Evolutionary conservation across 371 early-diverging fungal genomes (phyloP).

Genomic region (Mortierella sp.): DNA sequence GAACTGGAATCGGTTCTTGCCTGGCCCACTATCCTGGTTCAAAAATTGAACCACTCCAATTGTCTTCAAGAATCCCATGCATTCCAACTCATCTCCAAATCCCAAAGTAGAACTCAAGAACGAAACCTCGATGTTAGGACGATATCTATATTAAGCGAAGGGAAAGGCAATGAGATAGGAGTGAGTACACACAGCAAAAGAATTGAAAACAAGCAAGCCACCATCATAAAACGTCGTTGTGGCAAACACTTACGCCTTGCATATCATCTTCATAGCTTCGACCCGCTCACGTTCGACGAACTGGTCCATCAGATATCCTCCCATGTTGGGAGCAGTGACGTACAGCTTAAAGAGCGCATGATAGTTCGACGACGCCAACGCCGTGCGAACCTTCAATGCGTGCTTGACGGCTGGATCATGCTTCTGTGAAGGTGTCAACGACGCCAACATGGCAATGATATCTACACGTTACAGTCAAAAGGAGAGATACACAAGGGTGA

Average conservation of each 20-base stretch:
- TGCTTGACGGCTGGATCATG: slow-evolving; percentile 74
- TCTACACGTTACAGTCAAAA: slow-evolving; percentile 63
- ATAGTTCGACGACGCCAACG: slow-evolving; percentile 86
- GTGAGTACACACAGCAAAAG: neutral
- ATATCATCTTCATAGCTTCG: slow-evolving; percentile 74
- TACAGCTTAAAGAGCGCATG: slow-evolving; percentile 87
- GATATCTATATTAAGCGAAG: slow-evolving; percentile 59
- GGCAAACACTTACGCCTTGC: slow-evolving; percentile 72
- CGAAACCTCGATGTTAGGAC: slow-evolving; percentile 64
- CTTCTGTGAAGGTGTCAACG: slow-evolving; percentile 75
- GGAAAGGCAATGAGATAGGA: neutral
- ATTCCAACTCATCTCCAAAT: slow-evolving; percentile 42
- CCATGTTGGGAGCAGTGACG: slow-evolving; percentile 85
- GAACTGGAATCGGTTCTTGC: slow-evolving; percentile 37
- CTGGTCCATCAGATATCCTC: slow-evolving; percentile 89
- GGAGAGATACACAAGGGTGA: neutral
- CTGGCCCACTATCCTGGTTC: slow-evolving; percentile 24
- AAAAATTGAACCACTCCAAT: slow-evolving; percentile 40
- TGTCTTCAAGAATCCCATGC: slow-evolving; percentile 64
- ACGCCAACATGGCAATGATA: slow-evolving; percentile 78
- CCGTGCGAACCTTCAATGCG: slow-evolving; percentile 87
- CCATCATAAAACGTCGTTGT: neutral
- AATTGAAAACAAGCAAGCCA: neutral
- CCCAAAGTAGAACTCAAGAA: slow-evolving; percentile 48
- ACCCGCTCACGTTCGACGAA: slow-evolving; percentile 90